These are phyloP conservation scores for Backusella australiensis DNA, from an alignment of 192 early-diverging fungal species.

Conservation along the genomic window DNA sequence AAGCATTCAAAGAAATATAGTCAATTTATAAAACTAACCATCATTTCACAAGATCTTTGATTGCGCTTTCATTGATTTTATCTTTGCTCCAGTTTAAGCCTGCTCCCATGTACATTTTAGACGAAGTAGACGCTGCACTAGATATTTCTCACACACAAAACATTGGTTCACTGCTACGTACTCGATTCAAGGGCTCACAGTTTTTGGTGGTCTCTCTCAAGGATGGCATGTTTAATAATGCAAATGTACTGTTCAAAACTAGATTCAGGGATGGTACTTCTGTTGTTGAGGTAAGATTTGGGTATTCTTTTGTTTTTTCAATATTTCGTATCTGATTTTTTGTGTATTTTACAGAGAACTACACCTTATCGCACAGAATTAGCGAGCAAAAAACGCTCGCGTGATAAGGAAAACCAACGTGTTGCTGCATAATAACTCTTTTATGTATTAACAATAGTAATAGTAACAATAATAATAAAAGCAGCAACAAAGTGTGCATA, in stretches of 20 bases:
- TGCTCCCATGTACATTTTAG: constrained; percentile 99
- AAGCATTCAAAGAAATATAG: too few species aligned
- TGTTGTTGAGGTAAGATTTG: constrained; percentile 67
- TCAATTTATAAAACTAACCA: neutral
- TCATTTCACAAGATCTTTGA: constrained; percentile 68
- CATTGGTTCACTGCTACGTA: constrained; percentile 91
- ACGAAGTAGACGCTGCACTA: constrained; percentile 98
- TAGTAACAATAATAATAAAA: neutral
- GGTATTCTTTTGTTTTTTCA: neutral
- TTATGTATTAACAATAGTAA: neutral
- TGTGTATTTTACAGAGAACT: neutral
- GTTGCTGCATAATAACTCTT: neutral
- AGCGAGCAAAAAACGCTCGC: neutral
- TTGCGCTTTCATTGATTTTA: constrained; percentile 95
- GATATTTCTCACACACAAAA: constrained; percentile 99
- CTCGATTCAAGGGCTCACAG: constrained; percentile 93
- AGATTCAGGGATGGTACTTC: constrained; percentile 95
- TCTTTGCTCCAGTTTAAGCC: constrained; percentile 98
- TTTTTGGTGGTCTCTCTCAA: constrained; percentile 99
- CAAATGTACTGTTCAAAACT: constrained; percentile 92
- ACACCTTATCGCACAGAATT: constrained; percentile 8
- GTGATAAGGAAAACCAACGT: neutral
- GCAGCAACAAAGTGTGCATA: neutral
- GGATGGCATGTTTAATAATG: constrained; percentile 99
- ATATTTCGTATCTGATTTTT: neutral